Evolutionary conservation across 371 early-diverging fungal species (phyloP), one percentile per base, ranked within the genome.

Genomic region (Zychaea mexicana): DNA sequence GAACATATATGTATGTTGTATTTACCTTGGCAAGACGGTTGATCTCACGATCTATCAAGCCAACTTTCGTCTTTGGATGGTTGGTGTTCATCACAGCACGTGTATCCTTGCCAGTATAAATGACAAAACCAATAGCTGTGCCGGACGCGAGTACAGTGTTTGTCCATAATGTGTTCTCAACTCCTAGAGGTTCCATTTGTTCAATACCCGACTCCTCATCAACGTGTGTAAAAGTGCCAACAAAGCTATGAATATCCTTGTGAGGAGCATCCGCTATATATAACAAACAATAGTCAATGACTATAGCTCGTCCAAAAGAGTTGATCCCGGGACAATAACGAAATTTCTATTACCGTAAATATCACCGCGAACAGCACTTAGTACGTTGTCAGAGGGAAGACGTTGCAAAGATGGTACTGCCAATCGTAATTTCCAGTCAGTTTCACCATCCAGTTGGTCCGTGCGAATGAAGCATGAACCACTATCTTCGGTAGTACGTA

Each of bases 371-470:
- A 90, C 61, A 32, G 74, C 66, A 33, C 91, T 67, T 32, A 95
- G 70, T 3, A 82, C 79, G 36, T 75, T 65, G 61, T 92, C 89
- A 27, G 77, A 76, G 2, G 83, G 72, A 19, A 95, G 69, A 54
- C 88, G 85, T 70, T 98, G 97, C 22, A 88, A 81, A 0, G 86
- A 85, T 15, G 93, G 90, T 21, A 95, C 90, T 0, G 98, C 96
- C 19, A 96, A 69, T 36, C 93, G 85, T 62, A 98, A 77, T 79
- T 99, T 99, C 99, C 99, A 99, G 71, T 99, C 99, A 0, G 99
- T 99, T 73, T 99, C 99, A 64, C 99, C 99, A 75, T 99, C 99
- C 47, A 99, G 82, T 71, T 99, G 99, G 82, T 99, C 99, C 3
- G 99, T 99, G 53, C 99, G 83, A 71, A 99, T 94, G 81, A 99